phyloP scores from a whole-genome alignment of 805 yeast genomes.

The Candida yuanshanica region DNA sequence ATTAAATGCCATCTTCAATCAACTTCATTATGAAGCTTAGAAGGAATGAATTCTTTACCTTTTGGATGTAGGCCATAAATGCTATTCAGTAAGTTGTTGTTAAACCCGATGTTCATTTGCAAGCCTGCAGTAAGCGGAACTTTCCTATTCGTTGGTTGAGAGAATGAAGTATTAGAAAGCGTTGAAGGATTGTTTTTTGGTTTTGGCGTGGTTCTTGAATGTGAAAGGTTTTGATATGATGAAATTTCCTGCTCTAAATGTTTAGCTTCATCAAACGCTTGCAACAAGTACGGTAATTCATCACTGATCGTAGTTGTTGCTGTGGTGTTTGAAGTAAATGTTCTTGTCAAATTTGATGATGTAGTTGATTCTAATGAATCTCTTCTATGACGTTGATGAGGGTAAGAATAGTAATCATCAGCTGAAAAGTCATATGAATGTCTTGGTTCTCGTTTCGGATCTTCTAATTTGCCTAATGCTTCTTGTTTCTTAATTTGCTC shows the following conservation, averaged over 20 bases:
- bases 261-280: slow-evolving; percentile 61
- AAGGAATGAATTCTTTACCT: slow-evolving; percentile 3
- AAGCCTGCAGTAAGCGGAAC: background rate
- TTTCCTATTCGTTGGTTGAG: background rate
- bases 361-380: slow-evolving; percentile 21
- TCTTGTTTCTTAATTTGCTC: background rate
- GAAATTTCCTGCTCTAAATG: slow-evolving; percentile 47
- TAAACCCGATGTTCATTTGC: slow-evolving; percentile 18
- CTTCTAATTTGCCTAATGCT: background rate
- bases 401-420: slow-evolving; percentile 2
- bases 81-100: slow-evolving; percentile 18
- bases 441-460: background rate
- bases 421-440: background rate
- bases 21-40: slow-evolving; percentile 16
- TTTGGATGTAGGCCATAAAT: slow-evolving; percentile 31
- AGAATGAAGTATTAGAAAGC: background rate
- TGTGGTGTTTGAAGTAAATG: slow-evolving; percentile 31
- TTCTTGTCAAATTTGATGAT: slow-evolving; percentile 19
- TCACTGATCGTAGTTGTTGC: slow-evolving; percentile 50
- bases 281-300: slow-evolving; percentile 59
- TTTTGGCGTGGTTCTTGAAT: background rate
- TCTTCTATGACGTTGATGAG: slow-evolving; percentile 12
- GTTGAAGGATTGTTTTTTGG: background rate
- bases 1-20: slow-evolving; percentile 3
- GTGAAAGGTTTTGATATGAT: background rate